Evolutionary conservation across 164 flowering plant species (phyloP).

Genomic region (Malania oleifera): DNA sequence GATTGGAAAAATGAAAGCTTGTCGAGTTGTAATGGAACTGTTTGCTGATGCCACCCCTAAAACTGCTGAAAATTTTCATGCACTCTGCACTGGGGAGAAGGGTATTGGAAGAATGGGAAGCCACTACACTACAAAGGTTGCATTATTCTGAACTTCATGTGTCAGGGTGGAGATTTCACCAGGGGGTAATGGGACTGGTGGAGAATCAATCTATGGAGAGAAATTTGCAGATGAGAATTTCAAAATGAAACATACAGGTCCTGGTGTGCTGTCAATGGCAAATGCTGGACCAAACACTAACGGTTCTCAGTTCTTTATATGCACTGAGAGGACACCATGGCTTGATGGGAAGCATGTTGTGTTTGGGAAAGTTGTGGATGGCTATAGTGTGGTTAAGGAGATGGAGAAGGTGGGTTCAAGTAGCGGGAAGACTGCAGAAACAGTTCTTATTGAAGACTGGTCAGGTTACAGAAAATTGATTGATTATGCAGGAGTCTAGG

Average conservation of each 20-base stretch:
- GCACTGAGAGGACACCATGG: conserved; percentile 15
- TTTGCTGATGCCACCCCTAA: conserved; percentile 51
- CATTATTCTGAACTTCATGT: conserved; percentile 74
- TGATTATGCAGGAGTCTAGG: conserved; percentile 17
- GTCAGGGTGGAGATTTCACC: conserved; percentile 89
- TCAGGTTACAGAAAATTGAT: conserved; percentile 36
- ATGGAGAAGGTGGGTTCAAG: conserved; percentile 17
- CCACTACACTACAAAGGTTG: conserved; percentile 74
- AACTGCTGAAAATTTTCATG: conserved; percentile 68
- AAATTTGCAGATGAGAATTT: conserved; percentile 78
- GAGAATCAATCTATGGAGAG: conserved; percentile 68
- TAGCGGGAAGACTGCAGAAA: conserved; percentile 9
- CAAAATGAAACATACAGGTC: conserved; percentile 54
- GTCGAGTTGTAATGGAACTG: conserved; percentile 54
- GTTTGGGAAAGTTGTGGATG: conserved; percentile 19
- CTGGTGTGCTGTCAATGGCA: conserved; percentile 75
- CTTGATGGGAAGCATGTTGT: conserved; percentile 21
- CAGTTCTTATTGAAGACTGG: conserved; percentile 24
- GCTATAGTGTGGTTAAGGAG: conserved; percentile 12
- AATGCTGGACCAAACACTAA: conserved; percentile 75
- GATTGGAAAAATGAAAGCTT: conserved; percentile 46
- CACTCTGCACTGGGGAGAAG: conserved; percentile 84
- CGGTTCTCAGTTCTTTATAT: conserved; percentile 22
- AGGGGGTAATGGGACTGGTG: conserved; percentile 75
- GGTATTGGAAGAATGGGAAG: conserved; percentile 65